Conservation (phyloP, 257 asterid genomes). For the Solanum phureja region DNA sequence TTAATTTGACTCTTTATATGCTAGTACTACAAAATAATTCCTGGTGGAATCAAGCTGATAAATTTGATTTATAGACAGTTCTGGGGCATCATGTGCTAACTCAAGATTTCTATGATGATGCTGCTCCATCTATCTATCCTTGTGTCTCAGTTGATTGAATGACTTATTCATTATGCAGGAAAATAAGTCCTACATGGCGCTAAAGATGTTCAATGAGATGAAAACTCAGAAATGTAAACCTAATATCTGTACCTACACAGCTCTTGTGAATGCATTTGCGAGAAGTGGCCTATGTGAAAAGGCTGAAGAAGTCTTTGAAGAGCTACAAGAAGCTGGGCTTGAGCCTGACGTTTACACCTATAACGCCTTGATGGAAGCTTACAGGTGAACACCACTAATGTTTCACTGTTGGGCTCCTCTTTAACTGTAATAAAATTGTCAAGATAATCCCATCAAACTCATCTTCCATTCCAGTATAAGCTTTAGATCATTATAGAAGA, state of each 20-base stretch:
- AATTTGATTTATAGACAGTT: background rate
- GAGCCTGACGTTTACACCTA: slow-evolving; percentile 86
- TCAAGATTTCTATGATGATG: background rate
- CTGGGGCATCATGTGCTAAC: background rate
- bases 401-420: background rate
- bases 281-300: slow-evolving; percentile 81
- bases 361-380: slow-evolving; percentile 90
- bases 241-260: slow-evolving; percentile 78
- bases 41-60: background rate
- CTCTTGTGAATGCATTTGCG: slow-evolving; percentile 73
- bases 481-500: background rate
- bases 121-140: background rate
- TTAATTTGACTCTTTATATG: background rate
- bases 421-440: background rate
- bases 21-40: background rate
- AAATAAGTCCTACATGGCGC: slow-evolving; percentile 69
- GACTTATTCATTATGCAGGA: slow-evolving; percentile 27
- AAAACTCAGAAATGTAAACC: slow-evolving; percentile 54
- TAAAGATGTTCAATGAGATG: slow-evolving; percentile 74
- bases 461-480: background rate
- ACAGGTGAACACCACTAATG: slow-evolving; percentile 33
- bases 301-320: slow-evolving; percentile 76
- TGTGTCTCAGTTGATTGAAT: background rate
- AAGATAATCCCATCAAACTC: background rate
- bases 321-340: slow-evolving; percentile 69